A percentile compares a stretch with the other conserved stretches of the same genome.
Evolutionary conservation across 805 yeast species (phyloP).

Genomic region (Jamesozyma gamospora): DNA sequence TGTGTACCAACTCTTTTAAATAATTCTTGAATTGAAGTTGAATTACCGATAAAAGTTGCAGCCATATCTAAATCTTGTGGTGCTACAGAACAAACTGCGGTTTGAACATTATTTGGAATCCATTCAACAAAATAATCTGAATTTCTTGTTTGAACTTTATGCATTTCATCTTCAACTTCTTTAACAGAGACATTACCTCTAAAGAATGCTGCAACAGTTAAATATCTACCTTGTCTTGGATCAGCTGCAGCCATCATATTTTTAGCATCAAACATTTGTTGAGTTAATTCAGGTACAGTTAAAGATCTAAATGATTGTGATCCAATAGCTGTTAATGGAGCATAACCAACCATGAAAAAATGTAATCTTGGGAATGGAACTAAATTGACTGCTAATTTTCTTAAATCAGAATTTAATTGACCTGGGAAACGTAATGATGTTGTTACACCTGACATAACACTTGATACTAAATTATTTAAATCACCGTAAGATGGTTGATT

Average conservation of each 20-base stretch:
- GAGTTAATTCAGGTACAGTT: conserved; percentile 85
- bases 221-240: conserved; percentile 82
- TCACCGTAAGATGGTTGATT: conserved; percentile 70
- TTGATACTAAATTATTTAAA: conserved; percentile 71
- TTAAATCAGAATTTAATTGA: conserved; percentile 83
- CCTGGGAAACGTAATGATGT: conserved; percentile 93
- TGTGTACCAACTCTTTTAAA: conserved; percentile 85
- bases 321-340: conserved; percentile 76
- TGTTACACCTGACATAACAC: conserved; percentile 93
- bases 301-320: conserved; percentile 75
- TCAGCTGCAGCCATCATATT: conserved; percentile 96
- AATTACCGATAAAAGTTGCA: conserved; percentile 88
- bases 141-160: conserved; percentile 70
- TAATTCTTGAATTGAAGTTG: conserved; percentile 85
- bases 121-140: conserved; percentile 83
- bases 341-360: conserved; percentile 92
- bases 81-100: conserved; percentile 86
- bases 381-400: conserved; percentile 87
- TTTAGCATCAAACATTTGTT: conserved; percentile 84
- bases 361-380: conserved; percentile 94
- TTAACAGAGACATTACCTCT: conserved; percentile 87
- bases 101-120: conserved; percentile 93
- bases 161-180: conserved; percentile 93
- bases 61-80: conserved; percentile 80
- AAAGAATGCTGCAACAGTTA: conserved; percentile 89